phyloP scores from a whole-genome alignment of 805 yeast genomes.

The Scheffersomyces amazonensis region DNA sequence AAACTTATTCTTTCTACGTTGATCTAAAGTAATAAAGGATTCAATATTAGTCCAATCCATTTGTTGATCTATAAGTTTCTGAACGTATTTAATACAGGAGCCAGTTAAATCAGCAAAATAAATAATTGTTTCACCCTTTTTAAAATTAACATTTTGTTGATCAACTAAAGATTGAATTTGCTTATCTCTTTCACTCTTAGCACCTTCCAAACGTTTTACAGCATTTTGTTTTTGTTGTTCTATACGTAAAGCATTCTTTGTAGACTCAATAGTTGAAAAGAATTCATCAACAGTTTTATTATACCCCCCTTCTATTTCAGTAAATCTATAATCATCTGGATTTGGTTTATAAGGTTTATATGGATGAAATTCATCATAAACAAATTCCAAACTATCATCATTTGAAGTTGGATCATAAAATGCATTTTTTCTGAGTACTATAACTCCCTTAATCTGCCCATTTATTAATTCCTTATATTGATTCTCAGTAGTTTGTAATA shows the following conservation, averaged over 20 bases:
- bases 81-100: slow-evolving; percentile 66
- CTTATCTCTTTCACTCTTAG: slow-evolving; percentile 66
- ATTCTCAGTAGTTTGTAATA: slow-evolving; percentile 47
- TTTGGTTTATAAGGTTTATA: slow-evolving; percentile 50
- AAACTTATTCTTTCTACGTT: slow-evolving; percentile 56
- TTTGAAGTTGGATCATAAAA: slow-evolving; percentile 38
- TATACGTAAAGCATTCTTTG: slow-evolving; percentile 68
- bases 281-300: slow-evolving; percentile 80
- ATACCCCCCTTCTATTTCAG: slow-evolving; percentile 61
- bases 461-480: slow-evolving; percentile 38
- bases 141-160: slow-evolving; percentile 60
- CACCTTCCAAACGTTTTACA: slow-evolving; percentile 67
- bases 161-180: slow-evolving; percentile 65
- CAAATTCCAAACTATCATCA: slow-evolving; percentile 32
- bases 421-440: slow-evolving; percentile 60
- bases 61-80: slow-evolving; percentile 67
- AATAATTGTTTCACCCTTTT: slow-evolving; percentile 73
- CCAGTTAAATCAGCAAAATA: slow-evolving; percentile 68
- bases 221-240: slow-evolving; percentile 80
- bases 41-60: slow-evolving; percentile 95
- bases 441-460: slow-evolving; percentile 50
- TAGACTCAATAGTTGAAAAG: slow-evolving; percentile 81
- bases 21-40: slow-evolving; percentile 66
- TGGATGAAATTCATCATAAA: slow-evolving; percentile 70
- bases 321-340: slow-evolving; percentile 27